These are phyloP conservation scores for Ilyonectria robusta DNA, from an alignment of 2,329 filamentous ascomycete genomes.

Conservation along the genomic window DNA sequence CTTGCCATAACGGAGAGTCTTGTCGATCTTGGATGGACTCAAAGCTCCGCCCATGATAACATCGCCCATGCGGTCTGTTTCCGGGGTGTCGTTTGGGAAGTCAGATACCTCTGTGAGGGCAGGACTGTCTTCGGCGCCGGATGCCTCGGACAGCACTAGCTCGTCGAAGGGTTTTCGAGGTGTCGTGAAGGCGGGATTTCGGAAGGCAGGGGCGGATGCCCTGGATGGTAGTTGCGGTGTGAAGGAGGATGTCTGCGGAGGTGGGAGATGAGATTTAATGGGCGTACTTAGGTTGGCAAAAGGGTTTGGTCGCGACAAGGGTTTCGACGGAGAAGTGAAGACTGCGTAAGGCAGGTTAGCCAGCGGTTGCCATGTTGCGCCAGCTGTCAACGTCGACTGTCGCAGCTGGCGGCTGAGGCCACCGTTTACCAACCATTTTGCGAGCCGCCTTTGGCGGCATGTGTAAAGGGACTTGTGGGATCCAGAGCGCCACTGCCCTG, in stretches of 20 bases:
- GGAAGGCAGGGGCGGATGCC: constrained; percentile 66
- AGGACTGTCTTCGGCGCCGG: constrained; percentile 73
- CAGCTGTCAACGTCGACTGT: neutral
- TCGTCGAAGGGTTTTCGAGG: constrained; percentile 72
- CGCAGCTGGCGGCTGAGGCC: neutral
- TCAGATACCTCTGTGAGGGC: constrained; percentile 71
- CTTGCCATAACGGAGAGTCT: constrained; percentile 62
- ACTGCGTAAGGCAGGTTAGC: constrained; percentile 46
- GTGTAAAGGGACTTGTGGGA: constrained; percentile 73
- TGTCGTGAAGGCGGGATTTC: constrained; percentile 76
- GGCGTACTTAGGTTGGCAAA: constrained; percentile 57
- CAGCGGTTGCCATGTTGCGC: constrained; percentile 11
- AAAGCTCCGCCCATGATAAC: constrained; percentile 60
- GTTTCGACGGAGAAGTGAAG: constrained; percentile 58
- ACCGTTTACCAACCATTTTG: constrained; percentile 57
- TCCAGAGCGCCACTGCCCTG: constrained; percentile 71
- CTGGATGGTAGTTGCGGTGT: constrained; percentile 59
- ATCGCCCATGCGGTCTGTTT: constrained; percentile 62
- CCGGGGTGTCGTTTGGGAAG: constrained; percentile 65
- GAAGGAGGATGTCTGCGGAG: constrained; percentile 63
- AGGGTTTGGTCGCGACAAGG: constrained; percentile 50
- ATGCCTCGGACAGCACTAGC: constrained; percentile 67
- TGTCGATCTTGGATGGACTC: constrained; percentile 63
- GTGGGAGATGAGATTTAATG: constrained; percentile 56
- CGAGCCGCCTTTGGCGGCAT: constrained; percentile 60